Evolutionary conservation across 2,329 filamentous ascomycete species (phyloP).

Genomic region (Hypoxylon sp.): DNA sequence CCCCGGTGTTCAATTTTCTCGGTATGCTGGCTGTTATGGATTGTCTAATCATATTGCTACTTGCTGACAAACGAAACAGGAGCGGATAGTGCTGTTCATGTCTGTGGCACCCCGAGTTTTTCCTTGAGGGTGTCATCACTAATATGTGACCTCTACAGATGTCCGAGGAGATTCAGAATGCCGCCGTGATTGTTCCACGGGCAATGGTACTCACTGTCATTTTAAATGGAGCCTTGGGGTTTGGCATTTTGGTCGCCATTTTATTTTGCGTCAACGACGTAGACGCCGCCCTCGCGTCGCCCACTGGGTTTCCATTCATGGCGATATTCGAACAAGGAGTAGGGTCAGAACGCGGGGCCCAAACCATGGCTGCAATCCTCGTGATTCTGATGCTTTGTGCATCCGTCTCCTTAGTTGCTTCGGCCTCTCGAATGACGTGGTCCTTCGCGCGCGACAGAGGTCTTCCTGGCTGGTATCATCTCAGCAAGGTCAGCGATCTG

Average conservation of each 20-base stretch:
- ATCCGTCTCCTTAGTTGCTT: constrained; percentile 61
- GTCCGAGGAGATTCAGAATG: constrained; percentile 56
- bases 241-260: constrained; percentile 62
- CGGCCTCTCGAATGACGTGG: constrained; percentile 64
- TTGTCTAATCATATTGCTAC: too few relatives aligned
- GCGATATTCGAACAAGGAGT: constrained; percentile 64
- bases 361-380: constrained; percentile 58
- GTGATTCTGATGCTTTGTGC: constrained; percentile 57
- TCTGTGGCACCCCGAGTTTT: too few relatives aligned
- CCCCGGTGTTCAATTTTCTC: too few relatives aligned
- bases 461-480: too few relatives aligned
- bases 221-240: constrained; percentile 60
- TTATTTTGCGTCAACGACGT: constrained; percentile 63
- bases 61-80: constrained; percentile 31
- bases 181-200: constrained; percentile 57
- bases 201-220: constrained; percentile 58
- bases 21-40: too few relatives aligned
- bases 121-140: too few relatives aligned
- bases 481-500: too few relatives aligned
- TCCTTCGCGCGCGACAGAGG: constrained; percentile 51
- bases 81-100: too few relatives aligned
- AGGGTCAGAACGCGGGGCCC: constrained; percentile 54
- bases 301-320: constrained; percentile 43
- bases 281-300: constrained; percentile 50
- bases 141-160: too few relatives aligned